Evolutionary conservation across 139 green algal genomes (phyloP), one percentile per base, ranked within the genome.

Genomic region (Penium margaritaceum): DNA sequence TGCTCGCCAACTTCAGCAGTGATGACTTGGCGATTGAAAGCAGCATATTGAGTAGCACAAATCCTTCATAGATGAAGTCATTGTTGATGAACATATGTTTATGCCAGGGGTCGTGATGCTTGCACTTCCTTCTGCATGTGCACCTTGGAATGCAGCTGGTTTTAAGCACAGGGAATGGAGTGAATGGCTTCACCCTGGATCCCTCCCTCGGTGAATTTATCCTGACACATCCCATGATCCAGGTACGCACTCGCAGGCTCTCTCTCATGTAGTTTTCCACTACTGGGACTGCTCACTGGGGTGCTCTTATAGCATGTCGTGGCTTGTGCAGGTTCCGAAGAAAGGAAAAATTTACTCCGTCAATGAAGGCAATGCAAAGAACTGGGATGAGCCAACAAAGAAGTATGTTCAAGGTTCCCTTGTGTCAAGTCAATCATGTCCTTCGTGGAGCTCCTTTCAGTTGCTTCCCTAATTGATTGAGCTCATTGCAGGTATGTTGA

Each of bases 281-380:
- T 34, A 34, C 41, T 21, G 41, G 12, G 9, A 51, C 12, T 51
- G 41, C 7, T 51, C 41, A 12, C 12, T 51, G 41, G 12, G 12
- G 41, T 51, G 41, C 9, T 12, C 9, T 7, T 21, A 51, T 51
- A 51, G 41, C 7, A 21, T 51, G 41, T 51, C 12, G 41, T 51
- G 7, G 41, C 41, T 51, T 51, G 41, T 60, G 51, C 72, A 79
- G 82, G 77, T 91, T 9, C 91, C 91, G 3, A 85, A 96, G 68
- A 77, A 77, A 36, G 93, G 93, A 79, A 95, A 93, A 84, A 97
- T 98, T 82, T 98, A 98, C 87, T 88, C 88, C 34, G 95, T 98
- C 84, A 98, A 98, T 77, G 91, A 98, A 86, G 93, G 93, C 72
- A 98, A 98, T 90, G 73, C 73, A n/a, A 3, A 30, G 33, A 74